Evolutionary conservation across 768 basidiomycete genomes (phyloP).

Genomic region (Suillus ampliporus): DNA sequence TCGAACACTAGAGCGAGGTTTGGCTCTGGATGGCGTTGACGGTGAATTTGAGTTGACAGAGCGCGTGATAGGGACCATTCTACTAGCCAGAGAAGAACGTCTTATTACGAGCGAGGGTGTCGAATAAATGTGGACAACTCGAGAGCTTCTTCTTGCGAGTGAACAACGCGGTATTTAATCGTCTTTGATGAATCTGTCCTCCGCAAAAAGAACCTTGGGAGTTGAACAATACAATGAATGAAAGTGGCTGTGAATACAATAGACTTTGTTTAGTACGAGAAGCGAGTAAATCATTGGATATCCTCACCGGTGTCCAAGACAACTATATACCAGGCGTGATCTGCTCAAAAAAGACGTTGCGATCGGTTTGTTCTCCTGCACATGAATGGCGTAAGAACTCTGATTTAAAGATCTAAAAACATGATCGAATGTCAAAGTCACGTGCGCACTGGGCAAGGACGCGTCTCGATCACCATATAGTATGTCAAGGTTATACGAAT

Average conservation of each 20-base stretch:
- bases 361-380: neutral
- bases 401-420: no score
- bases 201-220: neutral
- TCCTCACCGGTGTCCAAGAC: slow-evolving; percentile 3
- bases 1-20: slow-evolving; percentile 18
- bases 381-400: neutral
- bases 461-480: no score
- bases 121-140: neutral
- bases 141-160: neutral
- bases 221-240: neutral
- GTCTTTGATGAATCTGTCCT: neutral
- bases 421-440: neutral
- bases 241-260: slow-evolving; percentile 3
- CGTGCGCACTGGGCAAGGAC: neutral
- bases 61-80: slow-evolving; percentile 35
- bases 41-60: slow-evolving; percentile 28
- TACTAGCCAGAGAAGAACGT: neutral
- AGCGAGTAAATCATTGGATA: neutral
- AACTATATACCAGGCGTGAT: neutral
- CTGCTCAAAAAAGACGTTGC: slow-evolving; percentile 1
- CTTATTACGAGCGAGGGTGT: no score
- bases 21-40: slow-evolving; percentile 33
- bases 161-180: neutral
- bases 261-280: slow-evolving; percentile 1
- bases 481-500: no score